A percentile compares a stretch with the other conserved stretches of the same genome.
Evolutionary conservation across 352 stramenopile genomes (phyloP).

Genomic region (Globisporangium cystogenes): DNA sequence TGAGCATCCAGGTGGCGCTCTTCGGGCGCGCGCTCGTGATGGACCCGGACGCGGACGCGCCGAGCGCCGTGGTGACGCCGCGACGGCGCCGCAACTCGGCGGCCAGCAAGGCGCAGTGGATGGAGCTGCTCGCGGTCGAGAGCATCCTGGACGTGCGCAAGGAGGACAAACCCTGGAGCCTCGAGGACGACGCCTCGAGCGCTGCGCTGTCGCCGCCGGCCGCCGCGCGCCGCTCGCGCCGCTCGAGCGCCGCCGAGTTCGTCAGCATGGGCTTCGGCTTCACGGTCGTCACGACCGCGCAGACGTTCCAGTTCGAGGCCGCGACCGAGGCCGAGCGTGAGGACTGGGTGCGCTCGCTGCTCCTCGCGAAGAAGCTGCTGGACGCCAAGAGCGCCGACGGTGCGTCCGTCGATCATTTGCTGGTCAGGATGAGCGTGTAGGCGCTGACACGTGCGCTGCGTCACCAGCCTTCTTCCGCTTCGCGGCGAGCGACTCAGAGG

Average conservation of each 20-base stretch:
- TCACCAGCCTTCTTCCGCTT: slow-evolving; percentile 42
- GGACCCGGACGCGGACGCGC: slow-evolving; percentile 33
- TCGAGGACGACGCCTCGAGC: slow-evolving; percentile 11
- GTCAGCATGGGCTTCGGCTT: slow-evolving; percentile 26
- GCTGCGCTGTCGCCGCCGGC: slow-evolving; percentile 7
- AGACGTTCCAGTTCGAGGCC: slow-evolving; percentile 34
- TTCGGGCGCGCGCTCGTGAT: slow-evolving; percentile 43
- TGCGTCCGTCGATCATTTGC: slow-evolving; percentile 9
- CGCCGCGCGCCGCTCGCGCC: slow-evolving; percentile 13
- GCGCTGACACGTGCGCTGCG: background rate
- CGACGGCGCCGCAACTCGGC: slow-evolving; percentile 41
- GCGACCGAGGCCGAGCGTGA: slow-evolving; percentile 25
- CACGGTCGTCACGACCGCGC: slow-evolving; percentile 25
- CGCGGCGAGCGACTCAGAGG: slow-evolving; percentile 33
- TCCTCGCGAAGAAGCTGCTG: slow-evolving; percentile 32
- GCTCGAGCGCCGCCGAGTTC: slow-evolving; percentile 14
- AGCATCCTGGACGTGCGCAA: slow-evolving; percentile 29
- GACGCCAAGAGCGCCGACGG: slow-evolving; percentile 12
- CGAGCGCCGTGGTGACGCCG: slow-evolving; percentile 24
- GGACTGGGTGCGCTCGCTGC: slow-evolving; percentile 40
- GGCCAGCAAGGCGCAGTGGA: slow-evolving; percentile 28
- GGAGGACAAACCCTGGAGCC: slow-evolving; percentile 16
- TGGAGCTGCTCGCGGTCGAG: slow-evolving; percentile 34
- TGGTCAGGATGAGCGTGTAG: too few relatives aligned
- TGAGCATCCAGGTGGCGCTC: slow-evolving; percentile 36